Evolutionary conservation across 2,329 filamentous ascomycete genomes (phyloP), one percentile per base, ranked within the genome.

Genomic region (Ceratocystis variospora): DNA sequence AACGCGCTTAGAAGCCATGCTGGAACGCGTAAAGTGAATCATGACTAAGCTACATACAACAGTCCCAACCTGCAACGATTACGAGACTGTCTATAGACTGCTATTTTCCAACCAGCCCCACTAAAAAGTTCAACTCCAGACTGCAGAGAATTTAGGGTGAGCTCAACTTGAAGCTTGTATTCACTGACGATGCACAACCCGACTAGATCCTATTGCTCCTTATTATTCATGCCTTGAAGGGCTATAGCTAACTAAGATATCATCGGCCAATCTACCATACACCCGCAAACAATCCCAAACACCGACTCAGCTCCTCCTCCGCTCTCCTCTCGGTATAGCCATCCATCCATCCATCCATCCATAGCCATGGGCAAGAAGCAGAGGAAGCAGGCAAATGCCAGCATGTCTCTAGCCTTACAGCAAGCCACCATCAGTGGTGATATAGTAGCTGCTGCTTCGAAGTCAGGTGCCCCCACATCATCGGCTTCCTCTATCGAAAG

Each of bases 331-430:
- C 12, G 37, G 3, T 10, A 41, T 5, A 15, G 37, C 25, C 31
- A 19, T 8, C 12, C 5, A 17, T 22, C 25, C 31, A 19, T 8
- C 12, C 5, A 17, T 22, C 12, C 46, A 3, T 22, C 12, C 46
- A 3, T 45, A n/a, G 37, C n/a, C 19, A 65, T 68, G 72, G 71
- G 71, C 28, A 72, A 72, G 61, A 71, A 71, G 59, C 70, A 69
- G 50, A 68, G 67, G 48, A 69, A 69, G 64, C 62, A 65, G 37
- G 68, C 66, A 53, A 68, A 65, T 12, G 68, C 65, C 28, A 66
- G 50, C 48, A 68, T 68, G 66, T 64, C 66, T 19, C 46, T 67
- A 17, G 65, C 66, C 17, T 45, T 67, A 25, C 66, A 67, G 44
- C 66, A 67, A n/a, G 68, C 68, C 55, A 59, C 68, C 41, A 67